Conservation (phyloP, 1,139 yeast species). For the Nakaseomyces glabratus region DNA sequence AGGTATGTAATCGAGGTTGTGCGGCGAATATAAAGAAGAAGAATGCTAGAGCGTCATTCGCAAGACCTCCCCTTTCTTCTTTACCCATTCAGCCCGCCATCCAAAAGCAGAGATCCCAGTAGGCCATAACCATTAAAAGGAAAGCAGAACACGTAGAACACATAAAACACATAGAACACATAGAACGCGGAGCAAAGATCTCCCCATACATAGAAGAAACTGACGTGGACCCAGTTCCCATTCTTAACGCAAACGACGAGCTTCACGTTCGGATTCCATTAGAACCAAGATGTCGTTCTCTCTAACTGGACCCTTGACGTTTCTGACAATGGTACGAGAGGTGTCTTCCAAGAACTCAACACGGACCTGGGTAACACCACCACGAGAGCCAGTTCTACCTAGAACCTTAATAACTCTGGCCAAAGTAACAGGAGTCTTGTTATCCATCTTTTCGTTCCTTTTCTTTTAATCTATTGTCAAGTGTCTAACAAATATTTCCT, state of each 20-base stretch:
- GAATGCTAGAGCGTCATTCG: slow-evolving; percentile 6
- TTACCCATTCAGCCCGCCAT: slow-evolving; percentile 2
- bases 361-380: slow-evolving; percentile 99
- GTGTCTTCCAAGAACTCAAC: slow-evolving; percentile 98
- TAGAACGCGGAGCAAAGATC: too few species aligned
- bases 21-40: slow-evolving; percentile 4
- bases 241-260: slow-evolving; percentile 51
- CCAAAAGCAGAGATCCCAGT: too few species aligned
- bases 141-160: not conserved
- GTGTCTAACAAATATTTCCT: too few species aligned
- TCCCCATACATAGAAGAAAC: too few species aligned
- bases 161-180: too few species aligned
- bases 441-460: slow-evolving; percentile 45
- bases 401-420: slow-evolving; percentile 99
- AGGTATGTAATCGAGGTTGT: too few species aligned
- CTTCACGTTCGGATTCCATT: slow-evolving; percentile 99
- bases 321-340: slow-evolving; percentile 98
- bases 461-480: too few species aligned
- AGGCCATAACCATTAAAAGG: slow-evolving; percentile 4
- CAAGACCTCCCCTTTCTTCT: slow-evolving; percentile 7
- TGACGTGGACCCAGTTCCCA: too few species aligned
- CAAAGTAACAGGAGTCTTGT: slow-evolving; percentile 95
- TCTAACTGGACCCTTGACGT: slow-evolving; percentile 99
- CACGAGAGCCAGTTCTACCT: slow-evolving; percentile 99
- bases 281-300: slow-evolving; percentile 98